These are phyloP conservation scores for Aspergillus nidulans DNA, from an alignment of 495 filamentous ascomycete species.

Conservation along the genomic window DNA sequence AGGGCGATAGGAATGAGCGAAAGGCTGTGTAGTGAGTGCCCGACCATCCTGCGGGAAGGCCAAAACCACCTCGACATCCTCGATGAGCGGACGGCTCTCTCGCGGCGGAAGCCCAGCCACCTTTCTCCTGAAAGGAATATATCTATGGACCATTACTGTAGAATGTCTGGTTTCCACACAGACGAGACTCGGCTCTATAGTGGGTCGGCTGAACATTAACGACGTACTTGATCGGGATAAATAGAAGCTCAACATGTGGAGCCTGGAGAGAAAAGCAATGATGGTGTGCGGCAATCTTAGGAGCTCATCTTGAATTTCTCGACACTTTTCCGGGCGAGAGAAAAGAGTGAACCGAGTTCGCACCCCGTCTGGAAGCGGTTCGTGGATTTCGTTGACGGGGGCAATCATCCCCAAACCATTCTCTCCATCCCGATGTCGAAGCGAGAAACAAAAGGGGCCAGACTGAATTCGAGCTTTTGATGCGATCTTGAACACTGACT, in stretches of 20 bases:
- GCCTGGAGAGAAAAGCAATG: constrained; percentile 1
- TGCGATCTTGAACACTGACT: background rate
- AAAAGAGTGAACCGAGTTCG: constrained; percentile 5
- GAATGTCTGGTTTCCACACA: background rate
- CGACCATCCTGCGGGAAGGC: background rate
- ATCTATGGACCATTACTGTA: background rate
- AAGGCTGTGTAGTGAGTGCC: background rate
- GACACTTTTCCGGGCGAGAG: background rate
- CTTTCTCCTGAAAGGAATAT: background rate
- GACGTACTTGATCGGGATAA: no score
- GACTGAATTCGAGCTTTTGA: constrained; percentile 4
- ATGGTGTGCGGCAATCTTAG: background rate
- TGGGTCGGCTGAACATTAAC: background rate
- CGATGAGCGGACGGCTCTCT: background rate
- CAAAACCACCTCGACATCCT: constrained; percentile 1
- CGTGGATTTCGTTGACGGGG: background rate
- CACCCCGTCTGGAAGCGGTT: background rate
- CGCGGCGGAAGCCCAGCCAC: background rate
- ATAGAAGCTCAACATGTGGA: background rate
- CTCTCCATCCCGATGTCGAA: constrained; percentile 5
- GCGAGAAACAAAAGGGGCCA: constrained; percentile 5
- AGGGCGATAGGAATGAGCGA: background rate
- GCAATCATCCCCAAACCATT: constrained; percentile 1
- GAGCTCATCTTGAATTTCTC: background rate
- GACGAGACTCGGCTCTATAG: background rate